phyloP scores from a whole-genome alignment of 169 alveolate genomes.

The Eimeria maxima region DNA sequence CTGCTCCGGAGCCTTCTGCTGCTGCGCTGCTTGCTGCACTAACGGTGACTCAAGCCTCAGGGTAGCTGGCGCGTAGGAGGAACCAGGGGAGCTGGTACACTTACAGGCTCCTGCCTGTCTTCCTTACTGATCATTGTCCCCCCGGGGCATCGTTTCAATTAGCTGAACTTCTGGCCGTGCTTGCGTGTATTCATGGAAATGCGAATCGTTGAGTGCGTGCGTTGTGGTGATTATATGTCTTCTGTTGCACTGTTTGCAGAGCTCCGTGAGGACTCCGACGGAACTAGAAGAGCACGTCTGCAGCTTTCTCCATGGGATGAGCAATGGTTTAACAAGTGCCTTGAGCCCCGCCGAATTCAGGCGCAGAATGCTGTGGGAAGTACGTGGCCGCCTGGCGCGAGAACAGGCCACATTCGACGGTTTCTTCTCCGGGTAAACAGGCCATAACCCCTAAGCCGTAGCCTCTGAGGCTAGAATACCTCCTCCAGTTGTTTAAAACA shows the following conservation, averaged over 20 bases:
- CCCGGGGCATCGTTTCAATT: not conserved
- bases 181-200: not conserved
- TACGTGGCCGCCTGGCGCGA: slow-evolving; percentile 48
- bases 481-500: not conserved
- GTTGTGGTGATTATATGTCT: not conserved
- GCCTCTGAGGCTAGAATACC: not conserved
- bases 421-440: slow-evolving; percentile 43
- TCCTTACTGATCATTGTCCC: not conserved
- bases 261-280: slow-evolving; percentile 63
- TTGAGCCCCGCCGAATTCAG: slow-evolving; percentile 22
- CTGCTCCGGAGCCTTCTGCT: not conserved
- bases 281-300: slow-evolving; percentile 77
- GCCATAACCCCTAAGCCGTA: slow-evolving; percentile 4
- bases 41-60: not conserved
- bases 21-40: not conserved
- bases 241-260: not conserved
- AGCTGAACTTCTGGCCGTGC: too few species aligned
- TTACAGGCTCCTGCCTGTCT: not conserved
- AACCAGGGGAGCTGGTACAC: too few species aligned
- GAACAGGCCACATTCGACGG: slow-evolving; percentile 49
- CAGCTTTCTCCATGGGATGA: slow-evolving; percentile 37
- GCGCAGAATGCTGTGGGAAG: slow-evolving; percentile 64
- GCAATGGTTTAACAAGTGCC: not conserved
- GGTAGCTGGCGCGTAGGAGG: not conserved
- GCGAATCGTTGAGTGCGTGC: not conserved